Evolutionary conservation across 345 rosid genomes (phyloP).

Genomic region (Acer campestre): DNA sequence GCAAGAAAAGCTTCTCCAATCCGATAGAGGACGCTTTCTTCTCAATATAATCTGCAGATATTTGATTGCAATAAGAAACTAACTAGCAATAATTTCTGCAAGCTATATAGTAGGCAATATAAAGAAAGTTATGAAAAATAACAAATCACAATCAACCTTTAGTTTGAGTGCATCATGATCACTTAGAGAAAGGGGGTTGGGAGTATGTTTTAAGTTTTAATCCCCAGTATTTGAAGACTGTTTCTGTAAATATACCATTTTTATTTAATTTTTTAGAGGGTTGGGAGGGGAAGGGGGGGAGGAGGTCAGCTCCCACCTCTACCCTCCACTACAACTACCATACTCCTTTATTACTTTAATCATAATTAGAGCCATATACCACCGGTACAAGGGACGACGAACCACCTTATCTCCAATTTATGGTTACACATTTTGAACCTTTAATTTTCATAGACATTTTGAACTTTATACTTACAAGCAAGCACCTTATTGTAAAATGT

Average conservation of each 20-base stretch:
- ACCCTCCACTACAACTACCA: no score
- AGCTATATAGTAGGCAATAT: background rate
- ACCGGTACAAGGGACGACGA: background rate
- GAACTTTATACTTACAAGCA: background rate
- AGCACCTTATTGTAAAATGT: background rate
- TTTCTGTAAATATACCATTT: background rate
- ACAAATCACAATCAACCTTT: background rate
- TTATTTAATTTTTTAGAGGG: no score
- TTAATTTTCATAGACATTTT: background rate
- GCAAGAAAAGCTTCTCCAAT: slow-evolving; percentile 70
- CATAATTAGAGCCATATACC: background rate
- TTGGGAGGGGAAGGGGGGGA: no score
- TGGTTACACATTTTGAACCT: background rate
- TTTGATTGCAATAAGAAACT: no score
- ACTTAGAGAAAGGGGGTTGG: background rate
- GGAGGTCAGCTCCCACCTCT: no score
- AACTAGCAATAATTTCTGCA: no score
- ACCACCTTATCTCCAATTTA: background rate
- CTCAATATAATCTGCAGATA: slow-evolving; percentile 75
- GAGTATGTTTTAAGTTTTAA: background rate
- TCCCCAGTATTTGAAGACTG: background rate
- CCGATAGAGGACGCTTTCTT: slow-evolving; percentile 79
- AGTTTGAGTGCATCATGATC: background rate
- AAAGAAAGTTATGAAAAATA: background rate
- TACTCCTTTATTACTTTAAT: background rate